Evolutionary conservation across 1,284 basidiomycete species (phyloP).

Genomic region (Chalciporus sp.): DNA sequence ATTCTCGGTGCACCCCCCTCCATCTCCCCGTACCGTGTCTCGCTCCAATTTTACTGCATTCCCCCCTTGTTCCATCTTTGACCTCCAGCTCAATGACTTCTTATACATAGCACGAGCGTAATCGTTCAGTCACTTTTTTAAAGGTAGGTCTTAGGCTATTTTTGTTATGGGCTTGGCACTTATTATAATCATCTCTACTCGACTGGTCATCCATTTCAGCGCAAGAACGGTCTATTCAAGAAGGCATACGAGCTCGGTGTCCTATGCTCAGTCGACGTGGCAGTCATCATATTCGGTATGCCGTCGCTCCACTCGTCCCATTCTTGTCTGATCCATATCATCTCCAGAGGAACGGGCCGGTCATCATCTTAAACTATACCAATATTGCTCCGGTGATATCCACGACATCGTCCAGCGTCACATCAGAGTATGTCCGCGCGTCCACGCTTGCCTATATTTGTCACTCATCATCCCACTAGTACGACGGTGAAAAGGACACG

Average conservation of each 20-base stretch:
- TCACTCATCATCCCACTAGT: slow-evolving; percentile 35
- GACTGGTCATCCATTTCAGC: slow-evolving; percentile 44
- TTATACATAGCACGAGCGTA: slow-evolving; percentile 79
- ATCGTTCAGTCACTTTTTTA: slow-evolving; percentile 88
- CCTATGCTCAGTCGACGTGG: slow-evolving; percentile 60
- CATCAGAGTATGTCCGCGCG: slow-evolving; percentile 39
- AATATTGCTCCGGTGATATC: slow-evolving; percentile 61
- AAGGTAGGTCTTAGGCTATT: slow-evolving; percentile 66
- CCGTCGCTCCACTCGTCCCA: slow-evolving; percentile 2
- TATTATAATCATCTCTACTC: slow-evolving; percentile 41
- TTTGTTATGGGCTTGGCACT: slow-evolving; percentile 53
- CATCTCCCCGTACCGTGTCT: slow-evolving; percentile 22
- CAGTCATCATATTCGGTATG: slow-evolving; percentile 62
- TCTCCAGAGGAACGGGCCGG: slow-evolving; percentile 52
- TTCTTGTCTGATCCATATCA: slow-evolving; percentile 1
- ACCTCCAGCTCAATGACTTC: slow-evolving; percentile 24
- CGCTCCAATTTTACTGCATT: slow-evolving; percentile 32
- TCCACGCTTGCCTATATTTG: not conserved
- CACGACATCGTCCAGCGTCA: slow-evolving; percentile 54
- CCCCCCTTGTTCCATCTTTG: slow-evolving; percentile 35
- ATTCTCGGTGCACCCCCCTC: slow-evolving; percentile 22
- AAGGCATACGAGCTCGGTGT: slow-evolving; percentile 90
- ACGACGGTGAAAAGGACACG: slow-evolving; percentile 55
- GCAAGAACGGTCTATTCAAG: slow-evolving; percentile 89
- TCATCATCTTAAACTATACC: slow-evolving; percentile 62